Evolutionary conservation across 371 early-diverging fungal genomes (phyloP), one percentile per base, ranked within the genome.

Genomic region (Mortierella sp.): DNA sequence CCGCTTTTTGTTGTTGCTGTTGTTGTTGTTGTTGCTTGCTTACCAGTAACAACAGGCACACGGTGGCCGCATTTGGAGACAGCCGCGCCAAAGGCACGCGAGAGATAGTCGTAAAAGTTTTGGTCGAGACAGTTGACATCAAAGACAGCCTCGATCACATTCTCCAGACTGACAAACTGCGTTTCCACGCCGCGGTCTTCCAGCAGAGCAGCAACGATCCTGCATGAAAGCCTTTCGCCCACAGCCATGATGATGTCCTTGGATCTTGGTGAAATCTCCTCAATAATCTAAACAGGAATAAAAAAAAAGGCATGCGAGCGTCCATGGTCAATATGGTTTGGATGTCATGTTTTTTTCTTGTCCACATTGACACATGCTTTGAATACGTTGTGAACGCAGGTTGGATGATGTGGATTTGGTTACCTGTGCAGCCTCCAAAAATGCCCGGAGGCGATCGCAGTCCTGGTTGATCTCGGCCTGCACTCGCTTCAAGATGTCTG

Each of bases 221-320:
- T 89, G 73, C 98, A 97, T 2, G 97, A 93, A 8, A 99, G 87
- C 79, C 93, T 96, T 87, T 99, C 99, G 66, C 99, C 99, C 22
- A 92, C 92, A 64, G 97, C 95, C 75, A 99, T 92, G 70, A 99
- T 97, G 70, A 97, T 92, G 86, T 99, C 99, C 73, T 94, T 90
- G 3, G 99, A 97, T 71, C 97, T 90, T 64, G 98, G 97, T 24
- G 99, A 97, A 26, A 99, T 95, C 85, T 99, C 99, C 70, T 96
- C 95, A 79, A 99, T 98, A 69, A 97, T 94, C 88, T 95, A 82
- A 10, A 47, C 26, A 14, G 14, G 52, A 45, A 24, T 14, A 52
- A 65, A 58, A 1, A 70, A 52, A 22, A 26, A 69, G n/a, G n/a
- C n/a, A n/a, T n/a, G n/a, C n/a, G n/a, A n/a, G n/a, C n/a, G n/a